Evolutionary conservation across 2,329 filamentous ascomycete species (phyloP), one percentile per base, ranked within the genome.

Genomic region (Exophiala lecanii-corni): DNA sequence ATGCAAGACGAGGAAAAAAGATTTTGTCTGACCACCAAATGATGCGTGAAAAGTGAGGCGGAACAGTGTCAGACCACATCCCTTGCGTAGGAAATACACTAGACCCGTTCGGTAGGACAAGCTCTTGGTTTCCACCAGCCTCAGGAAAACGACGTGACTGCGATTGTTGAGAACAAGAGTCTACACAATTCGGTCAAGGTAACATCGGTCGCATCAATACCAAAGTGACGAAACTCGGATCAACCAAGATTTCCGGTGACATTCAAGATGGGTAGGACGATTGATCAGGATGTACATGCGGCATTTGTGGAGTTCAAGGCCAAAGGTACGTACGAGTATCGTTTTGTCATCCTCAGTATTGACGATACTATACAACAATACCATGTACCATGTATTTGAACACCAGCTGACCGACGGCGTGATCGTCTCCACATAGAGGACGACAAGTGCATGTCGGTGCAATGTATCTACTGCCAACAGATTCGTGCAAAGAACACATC

Each of bases 381-480:
- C 43, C 50, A 38, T 32, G 41, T 42, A 35, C 46, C 26, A 13
- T 46, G 46, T 45, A 40, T 40, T 39, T 36, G 41, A 45, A 23
- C 31, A 35, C 16, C 31, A 32, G 40, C 40, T 49, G 43, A 53
- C 50, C 41, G 42, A 35, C 15, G 16, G 35, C 9, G 16, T 19
- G 34, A 26, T 34, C n/a, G 31, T 44, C 48, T 52, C 49, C 41
- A 47, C 42, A 51, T 37, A 51, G 50, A 53, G 42, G 53, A 55
- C 46, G 53, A 55, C 40, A 55, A 73, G 66, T 73, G 70, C 59
- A 68, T 73, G 48, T 73, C 70, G 33, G 70, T 72, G 16, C 70
- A 73, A 62, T 73, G 70, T 59, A 72, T 73, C 60, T 73, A 73
- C 55, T 73, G 70, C 50, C 70, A 73, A 55, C 69, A 72, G 58